These are phyloP conservation scores for Populus hybrid DNA, from an alignment of 441 rosid genomes.

Conservation along the genomic window DNA sequence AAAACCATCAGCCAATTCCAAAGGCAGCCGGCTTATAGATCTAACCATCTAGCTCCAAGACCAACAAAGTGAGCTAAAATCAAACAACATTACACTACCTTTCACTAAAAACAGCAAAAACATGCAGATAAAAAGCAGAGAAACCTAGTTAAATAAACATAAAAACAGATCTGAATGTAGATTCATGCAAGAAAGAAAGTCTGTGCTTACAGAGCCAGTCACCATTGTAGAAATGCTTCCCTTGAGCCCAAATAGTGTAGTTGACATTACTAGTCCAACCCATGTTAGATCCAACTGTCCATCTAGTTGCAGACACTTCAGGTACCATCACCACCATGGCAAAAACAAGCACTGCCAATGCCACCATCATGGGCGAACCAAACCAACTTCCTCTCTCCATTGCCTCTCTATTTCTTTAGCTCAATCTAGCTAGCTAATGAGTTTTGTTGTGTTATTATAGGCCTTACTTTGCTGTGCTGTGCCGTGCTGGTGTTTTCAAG, in stretches of 20 bases:
- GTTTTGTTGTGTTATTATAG: too few relatives aligned
- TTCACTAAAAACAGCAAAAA: neutral
- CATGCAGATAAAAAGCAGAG: neutral
- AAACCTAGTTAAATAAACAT: neutral
- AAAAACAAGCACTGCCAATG: slow-evolving; percentile 25
- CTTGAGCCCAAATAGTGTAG: slow-evolving; percentile 22
- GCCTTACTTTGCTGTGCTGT: too few relatives aligned
- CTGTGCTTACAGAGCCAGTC: slow-evolving; percentile 1
- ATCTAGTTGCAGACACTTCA: slow-evolving; percentile 56
- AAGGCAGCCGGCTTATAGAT: neutral
- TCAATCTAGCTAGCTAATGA: too few relatives aligned
- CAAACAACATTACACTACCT: slow-evolving; percentile 1
- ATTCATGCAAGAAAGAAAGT: slow-evolving; percentile 13
- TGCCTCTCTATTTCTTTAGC: too few relatives aligned
- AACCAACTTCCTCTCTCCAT: too few relatives aligned
- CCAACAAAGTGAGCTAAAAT: neutral
- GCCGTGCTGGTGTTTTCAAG: too few relatives aligned
- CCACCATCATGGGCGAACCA: slow-evolving; percentile 9
- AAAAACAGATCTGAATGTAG: slow-evolving; percentile 31
- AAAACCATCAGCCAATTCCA: neutral
- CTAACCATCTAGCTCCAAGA: neutral
- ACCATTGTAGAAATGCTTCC: too few relatives aligned
- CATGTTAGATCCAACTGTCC: slow-evolving; percentile 56
- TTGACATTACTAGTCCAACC: slow-evolving; percentile 68
- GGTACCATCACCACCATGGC: slow-evolving; percentile 36